These are phyloP conservation scores for Volvariella surrecta DNA, from an alignment of 1,284 basidiomycete species.

Conservation along the genomic window DNA sequence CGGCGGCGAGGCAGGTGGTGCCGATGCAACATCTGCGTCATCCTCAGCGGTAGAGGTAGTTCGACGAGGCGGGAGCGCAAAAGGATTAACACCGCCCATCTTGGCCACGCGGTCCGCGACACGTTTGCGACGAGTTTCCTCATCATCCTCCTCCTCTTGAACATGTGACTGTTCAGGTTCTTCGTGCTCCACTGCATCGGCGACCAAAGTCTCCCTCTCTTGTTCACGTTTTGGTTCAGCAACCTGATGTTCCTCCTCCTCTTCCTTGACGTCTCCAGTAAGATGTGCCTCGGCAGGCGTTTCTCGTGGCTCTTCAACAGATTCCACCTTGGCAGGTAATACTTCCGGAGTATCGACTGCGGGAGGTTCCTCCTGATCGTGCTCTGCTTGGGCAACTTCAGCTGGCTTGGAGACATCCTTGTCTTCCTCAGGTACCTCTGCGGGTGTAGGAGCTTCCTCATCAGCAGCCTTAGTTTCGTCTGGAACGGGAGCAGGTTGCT, in stretches of 20 bases:
- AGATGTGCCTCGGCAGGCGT: neutral
- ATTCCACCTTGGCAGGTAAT: no score
- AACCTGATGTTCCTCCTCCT: constrained; percentile 2
- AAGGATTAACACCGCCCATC: constrained; percentile 60
- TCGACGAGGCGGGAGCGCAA: constrained; percentile 31
- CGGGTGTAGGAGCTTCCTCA: no score
- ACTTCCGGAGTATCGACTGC: no score
- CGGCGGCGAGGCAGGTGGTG: constrained; percentile 11
- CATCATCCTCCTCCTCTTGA: constrained; percentile 35
- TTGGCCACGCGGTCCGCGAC: constrained; percentile 56
- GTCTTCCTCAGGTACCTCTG: no score
- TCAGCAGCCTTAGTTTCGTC: constrained; percentile 6
- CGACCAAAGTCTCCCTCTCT: neutral
- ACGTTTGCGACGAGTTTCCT: constrained; percentile 45
- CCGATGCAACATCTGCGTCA: constrained; percentile 9
- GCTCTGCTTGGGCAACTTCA: no score
- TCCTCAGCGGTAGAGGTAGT: constrained; percentile 16
- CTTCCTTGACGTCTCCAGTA: constrained; percentile 7
- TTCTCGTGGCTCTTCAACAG: no score
- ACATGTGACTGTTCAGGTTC: constrained; percentile 6
- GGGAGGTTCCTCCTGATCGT: no score
- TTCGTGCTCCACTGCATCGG: neutral
- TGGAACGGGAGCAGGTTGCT: constrained; percentile 7
- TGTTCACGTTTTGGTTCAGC: neutral
- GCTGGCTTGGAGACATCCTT: no score